Evolutionary conservation across 345 rosid species (phyloP), one percentile per base, ranked within the genome.

Genomic region (Arabidopsis arenosa): DNA sequence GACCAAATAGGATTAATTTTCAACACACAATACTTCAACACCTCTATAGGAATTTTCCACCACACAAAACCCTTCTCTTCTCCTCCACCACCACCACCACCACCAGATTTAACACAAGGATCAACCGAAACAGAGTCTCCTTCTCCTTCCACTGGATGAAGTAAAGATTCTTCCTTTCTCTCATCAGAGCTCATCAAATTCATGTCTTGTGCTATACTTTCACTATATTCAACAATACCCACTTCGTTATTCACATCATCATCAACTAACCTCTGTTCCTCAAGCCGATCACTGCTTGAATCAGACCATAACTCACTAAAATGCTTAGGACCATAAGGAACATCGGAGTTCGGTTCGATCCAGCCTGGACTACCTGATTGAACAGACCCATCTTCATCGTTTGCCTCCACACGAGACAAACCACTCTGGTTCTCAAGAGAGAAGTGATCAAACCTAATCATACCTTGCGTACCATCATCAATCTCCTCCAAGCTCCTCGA

Each of bases 31-130:
- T 79, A 90, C 75, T 85, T 92, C 75, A 95, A 72, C 68, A 95
- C 53, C 80, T 95, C 96, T 39, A 89, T 79, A 18, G 99, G 97
- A 63, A 92, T 82, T 81, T 89, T 95, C 99, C 97, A 95, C 99
- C 97, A 95, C 7, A 74, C 84, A 40, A 73, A 49, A 0, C 80
- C 75, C 45, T 66, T 81, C 76, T 73, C 84, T 78, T 80, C 84
- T 71, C 68, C 87, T 51, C 55, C 85, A 74, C 62, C 85, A 35
- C 61, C 83, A 77, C 55, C 85, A 74, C 62, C 85, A 35, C 61
- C 83, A 77, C 64, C 86, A 36, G 83, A 63, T 18, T 69, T 66
- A 66, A 37, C 83, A 79, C 41, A 73, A n/a, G 70, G 28, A 17
- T 58, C 73, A 51, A 45, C 56, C 23, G 77, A 73, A 66, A 74